phyloP scores from a whole-genome alignment of 2,329 filamentous ascomycete species.

The Fusarium incarnatum region DNA sequence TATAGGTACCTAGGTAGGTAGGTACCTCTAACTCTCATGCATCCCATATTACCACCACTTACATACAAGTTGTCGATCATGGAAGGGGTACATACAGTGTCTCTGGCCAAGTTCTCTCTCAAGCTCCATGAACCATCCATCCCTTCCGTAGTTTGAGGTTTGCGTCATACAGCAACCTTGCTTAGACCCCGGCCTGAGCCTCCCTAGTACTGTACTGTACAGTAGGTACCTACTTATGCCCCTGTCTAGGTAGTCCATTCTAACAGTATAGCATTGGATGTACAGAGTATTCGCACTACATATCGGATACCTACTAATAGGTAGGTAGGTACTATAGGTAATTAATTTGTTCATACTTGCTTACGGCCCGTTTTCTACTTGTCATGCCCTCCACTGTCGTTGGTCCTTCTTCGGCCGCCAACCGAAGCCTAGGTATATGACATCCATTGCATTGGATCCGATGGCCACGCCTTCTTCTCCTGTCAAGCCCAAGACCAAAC shows the following conservation, averaged over 20 bases:
- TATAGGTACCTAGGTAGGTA: not conserved
- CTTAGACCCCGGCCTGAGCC: not conserved
- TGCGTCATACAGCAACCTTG: constrained; percentile 24
- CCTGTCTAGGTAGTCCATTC: not conserved
- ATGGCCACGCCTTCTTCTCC: not conserved
- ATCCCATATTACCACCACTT: constrained; percentile 9
- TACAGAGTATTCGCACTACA: not conserved
- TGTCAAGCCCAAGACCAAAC: not conserved
- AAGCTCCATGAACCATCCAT: not conserved
- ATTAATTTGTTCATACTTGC: not conserved
- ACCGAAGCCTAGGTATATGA: constrained; percentile 15
- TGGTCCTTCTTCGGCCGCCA: constrained; percentile 22
- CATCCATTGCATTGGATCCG: constrained; percentile 2
- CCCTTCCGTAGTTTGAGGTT: not conserved
- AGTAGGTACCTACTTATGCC: not conserved
- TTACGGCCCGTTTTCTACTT: not conserved
- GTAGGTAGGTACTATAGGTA: too few relatives aligned
- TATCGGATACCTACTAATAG: not conserved
- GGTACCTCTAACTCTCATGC: not conserved
- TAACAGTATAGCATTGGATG: not conserved
- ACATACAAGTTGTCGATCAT: constrained; percentile 20
- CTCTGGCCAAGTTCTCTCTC: not conserved
- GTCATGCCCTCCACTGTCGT: constrained; percentile 2
- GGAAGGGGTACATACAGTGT: not conserved
- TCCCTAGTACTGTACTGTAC: not conserved